Conservation (phyloP, 768 basidiomycete genomes). For the Pisolithus orientalis region DNA sequence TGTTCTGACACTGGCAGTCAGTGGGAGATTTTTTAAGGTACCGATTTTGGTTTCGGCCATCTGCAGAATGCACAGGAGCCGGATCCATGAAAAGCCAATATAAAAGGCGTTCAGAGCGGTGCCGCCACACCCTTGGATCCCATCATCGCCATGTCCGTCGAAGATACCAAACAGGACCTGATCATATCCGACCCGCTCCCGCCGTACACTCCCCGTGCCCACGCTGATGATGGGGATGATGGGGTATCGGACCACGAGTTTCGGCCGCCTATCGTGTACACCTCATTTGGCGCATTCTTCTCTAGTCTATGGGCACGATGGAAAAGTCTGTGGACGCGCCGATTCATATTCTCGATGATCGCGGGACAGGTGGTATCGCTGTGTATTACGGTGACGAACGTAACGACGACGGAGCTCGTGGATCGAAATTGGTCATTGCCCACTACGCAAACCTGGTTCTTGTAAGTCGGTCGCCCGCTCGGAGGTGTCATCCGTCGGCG, state of each 20-base stretch:
- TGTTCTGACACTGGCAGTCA: neutral
- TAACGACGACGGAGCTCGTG: conserved; percentile 76
- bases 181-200: conserved; percentile 7
- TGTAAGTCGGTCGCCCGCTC: conserved; percentile 42
- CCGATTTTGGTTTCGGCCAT: neutral
- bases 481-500: too few species aligned
- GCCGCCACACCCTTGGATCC: neutral
- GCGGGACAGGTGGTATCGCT: conserved; percentile 81
- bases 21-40: neutral
- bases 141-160: conserved; percentile 9
- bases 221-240: neutral
- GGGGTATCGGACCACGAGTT: neutral
- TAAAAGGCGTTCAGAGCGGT: neutral
- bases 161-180: conserved; percentile 19
- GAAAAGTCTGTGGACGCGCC: conserved; percentile 71
- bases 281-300: conserved; percentile 48
- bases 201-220: neutral
- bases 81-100: neutral
- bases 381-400: conserved; percentile 86
- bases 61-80: too few species aligned
- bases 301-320: conserved; percentile 53
- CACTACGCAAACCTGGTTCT: conserved; percentile 78
- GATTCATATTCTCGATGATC: conserved; percentile 62
- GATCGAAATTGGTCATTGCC: conserved; percentile 64
- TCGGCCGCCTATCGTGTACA: conserved; percentile 63